phyloP scores from a whole-genome alignment of 768 basidiomycete genomes.

The Inosperma sp. region DNA sequence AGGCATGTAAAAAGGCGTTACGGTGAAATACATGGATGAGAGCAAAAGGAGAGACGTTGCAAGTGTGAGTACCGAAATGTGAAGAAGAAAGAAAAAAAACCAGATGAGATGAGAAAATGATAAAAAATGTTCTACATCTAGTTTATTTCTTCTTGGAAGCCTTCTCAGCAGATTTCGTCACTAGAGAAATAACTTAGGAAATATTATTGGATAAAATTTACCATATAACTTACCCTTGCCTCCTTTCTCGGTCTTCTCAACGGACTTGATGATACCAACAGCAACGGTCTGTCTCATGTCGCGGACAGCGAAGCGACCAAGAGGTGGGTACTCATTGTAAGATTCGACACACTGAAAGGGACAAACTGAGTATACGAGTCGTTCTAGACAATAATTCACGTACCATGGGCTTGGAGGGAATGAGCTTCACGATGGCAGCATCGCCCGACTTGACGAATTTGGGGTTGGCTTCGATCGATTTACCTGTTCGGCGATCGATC shows the following conservation, averaged over 20 bases:
- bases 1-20: conserved; percentile 19
- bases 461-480: conserved; percentile 79
- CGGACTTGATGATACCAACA: conserved; percentile 97
- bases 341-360: conserved; percentile 46
- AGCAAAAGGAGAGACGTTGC: conserved; percentile 29
- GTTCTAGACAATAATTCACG: conserved; percentile 15
- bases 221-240: conserved; percentile 64
- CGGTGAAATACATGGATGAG: conserved; percentile 43
- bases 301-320: conserved; percentile 99
- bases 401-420: conserved; percentile 92
- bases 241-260: conserved; percentile 91
- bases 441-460: conserved; percentile 99
- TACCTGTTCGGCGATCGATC: conserved; percentile 98
- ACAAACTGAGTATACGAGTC: neutral
- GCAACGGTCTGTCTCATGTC: conserved; percentile 99
- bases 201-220: conserved; percentile 7
- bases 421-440: conserved; percentile 96
- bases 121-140: conserved; percentile 71
- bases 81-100: conserved; percentile 42
- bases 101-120: conserved; percentile 49
- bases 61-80: conserved; percentile 35
- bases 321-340: conserved; percentile 97
- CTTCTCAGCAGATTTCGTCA: conserved; percentile 96
- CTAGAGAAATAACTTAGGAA: conserved; percentile 32
- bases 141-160: conserved; percentile 92